Evolutionary conservation across 1,139 yeast genomes (phyloP), one percentile per base, ranked within the genome.

Genomic region (Debaryomycetaceae sp.): DNA sequence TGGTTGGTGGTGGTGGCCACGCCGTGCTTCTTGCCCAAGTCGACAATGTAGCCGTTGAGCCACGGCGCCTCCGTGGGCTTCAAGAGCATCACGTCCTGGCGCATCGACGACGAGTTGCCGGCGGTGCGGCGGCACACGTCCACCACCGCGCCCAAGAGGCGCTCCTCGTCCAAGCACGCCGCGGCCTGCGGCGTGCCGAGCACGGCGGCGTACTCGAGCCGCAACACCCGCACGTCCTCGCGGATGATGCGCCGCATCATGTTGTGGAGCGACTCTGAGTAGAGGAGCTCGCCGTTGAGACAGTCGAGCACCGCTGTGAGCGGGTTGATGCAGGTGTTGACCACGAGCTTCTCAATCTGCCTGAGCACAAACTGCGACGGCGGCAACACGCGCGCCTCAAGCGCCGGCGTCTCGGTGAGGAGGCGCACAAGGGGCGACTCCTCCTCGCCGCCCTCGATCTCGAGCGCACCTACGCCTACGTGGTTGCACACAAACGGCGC

Each of bases 21-120:
- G 2, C 54, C 48, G 39, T 65, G 61, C 30, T 58, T 53, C 15
- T 49, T 42, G 0, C 83, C 95, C 35, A 78, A 56, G 10, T 45
- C 50, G 4, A 67, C 72, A 11, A 88, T 64, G 46, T 74, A 79
- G 3, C 95, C 95, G 48, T 86, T 89, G 37, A 89, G 78, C 52
- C 72, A 82, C 37, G 80, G 82, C 18, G 89, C 72, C 49, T 89
- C 98, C 0, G 94, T 82, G 16, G 63, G 65, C 40, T 78, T 67
- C 32, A 76, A 61, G 40, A 69, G 62, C 28, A 74, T 53, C 2
- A 83, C 68, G 46, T 89, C 97, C 42, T 83, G 86, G 45, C 95
- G 70, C 97, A 89, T 91, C 2, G 95, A 84, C 6, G 93, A 78
- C 32, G 82, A 75, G 56, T 88, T 91, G 28, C 65, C 53, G 0